A percentile compares a stretch with the other conserved stretches of the same genome.
These are phyloP conservation scores for Globisporangium rhizosaccharum DNA, from an alignment of 352 stramenopile species.

Conservation along the genomic window DNA sequence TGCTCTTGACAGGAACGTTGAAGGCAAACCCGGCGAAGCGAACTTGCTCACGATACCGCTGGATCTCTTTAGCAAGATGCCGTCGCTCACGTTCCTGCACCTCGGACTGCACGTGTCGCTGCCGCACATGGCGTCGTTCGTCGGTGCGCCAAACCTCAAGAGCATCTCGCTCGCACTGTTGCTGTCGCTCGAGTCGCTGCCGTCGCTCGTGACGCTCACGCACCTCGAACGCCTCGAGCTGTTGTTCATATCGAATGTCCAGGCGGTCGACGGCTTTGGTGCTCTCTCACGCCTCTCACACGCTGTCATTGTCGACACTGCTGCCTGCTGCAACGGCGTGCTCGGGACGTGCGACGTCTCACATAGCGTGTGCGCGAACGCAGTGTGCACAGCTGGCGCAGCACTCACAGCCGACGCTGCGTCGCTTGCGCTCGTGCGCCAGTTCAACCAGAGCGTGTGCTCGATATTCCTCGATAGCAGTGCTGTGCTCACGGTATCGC, in stretches of 20 bases:
- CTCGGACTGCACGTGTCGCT: constrained; percentile 25
- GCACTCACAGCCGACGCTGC: neutral
- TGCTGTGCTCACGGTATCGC: neutral
- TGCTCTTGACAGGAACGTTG: constrained; percentile 23
- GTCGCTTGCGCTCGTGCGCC: neutral
- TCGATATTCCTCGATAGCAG: neutral
- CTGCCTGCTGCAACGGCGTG: constrained; percentile 1
- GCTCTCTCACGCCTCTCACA: neutral
- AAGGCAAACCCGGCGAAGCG: constrained; percentile 18
- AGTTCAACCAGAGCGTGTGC: neutral
- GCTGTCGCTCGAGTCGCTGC: constrained; percentile 14
- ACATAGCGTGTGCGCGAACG: neutral
- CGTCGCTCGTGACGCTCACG: constrained; percentile 13
- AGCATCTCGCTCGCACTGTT: constrained; percentile 24
- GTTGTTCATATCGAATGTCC: constrained; percentile 13
- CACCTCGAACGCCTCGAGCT: constrained; percentile 13
- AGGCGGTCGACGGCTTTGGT: constrained; percentile 13
- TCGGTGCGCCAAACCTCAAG: constrained; percentile 21
- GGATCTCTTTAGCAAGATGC: constrained; percentile 30
- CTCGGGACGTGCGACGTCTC: constrained; percentile 2
- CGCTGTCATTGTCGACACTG: neutral
- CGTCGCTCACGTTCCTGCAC: constrained; percentile 28
- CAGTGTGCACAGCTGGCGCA: neutral
- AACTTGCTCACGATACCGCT: constrained; percentile 20
- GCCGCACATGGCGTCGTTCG: constrained; percentile 19